Base-by-base conservation (phyloP, 1,284 basidiomycete genomes). In the Malassezia equina region DNA sequence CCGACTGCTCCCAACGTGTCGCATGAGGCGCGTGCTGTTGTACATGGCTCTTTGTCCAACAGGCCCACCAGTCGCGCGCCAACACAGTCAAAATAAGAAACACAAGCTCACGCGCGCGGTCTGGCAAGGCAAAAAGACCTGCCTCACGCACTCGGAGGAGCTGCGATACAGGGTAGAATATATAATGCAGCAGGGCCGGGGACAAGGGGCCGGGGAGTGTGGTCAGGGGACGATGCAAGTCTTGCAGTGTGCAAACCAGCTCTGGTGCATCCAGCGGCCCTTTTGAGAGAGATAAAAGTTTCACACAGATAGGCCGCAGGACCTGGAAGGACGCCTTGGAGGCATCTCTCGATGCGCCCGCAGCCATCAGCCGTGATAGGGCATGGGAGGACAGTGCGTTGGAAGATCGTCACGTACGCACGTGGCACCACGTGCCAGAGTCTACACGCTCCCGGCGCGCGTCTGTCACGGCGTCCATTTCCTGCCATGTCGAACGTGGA, bases 91-190 rank as follows among this genome's bases (percentile, higher is more conserved):
- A 32, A 9, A 61, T 54, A 1, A 44, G 51, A 36, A 71, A 63
- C 0, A 56, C 21, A 4, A 33, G 47, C 25, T 66, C 56, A 2
- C 44, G 34, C 8, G 64, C 56, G 2, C 60, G 55, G 39, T 69
- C 64, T 0, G 69, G 52, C 24, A 72, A 46, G 11, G 50, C 54
- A 5, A 52, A 41, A 12, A 62, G 47, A 12, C 67, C 66, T 9
- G 39, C 32, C 0, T 61, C 59, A 9, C 54, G 52, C 2, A 50
- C 2, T 7, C 53, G 48, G 24, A 73, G 59, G 31, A 73, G 67
- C 42, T 71, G 64, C 3, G 69, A 63, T 12, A 73, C 23, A 7
- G 70, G 70, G 39, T 65, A 73, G 41, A 73, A 73, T 40, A 69
- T 55, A 40, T 71, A 73, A 40, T 68, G 60, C 34, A 71, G 51